phyloP scores from a whole-genome alignment of 805 yeast genomes.

The Nakazawaea laoshanensis region DNA sequence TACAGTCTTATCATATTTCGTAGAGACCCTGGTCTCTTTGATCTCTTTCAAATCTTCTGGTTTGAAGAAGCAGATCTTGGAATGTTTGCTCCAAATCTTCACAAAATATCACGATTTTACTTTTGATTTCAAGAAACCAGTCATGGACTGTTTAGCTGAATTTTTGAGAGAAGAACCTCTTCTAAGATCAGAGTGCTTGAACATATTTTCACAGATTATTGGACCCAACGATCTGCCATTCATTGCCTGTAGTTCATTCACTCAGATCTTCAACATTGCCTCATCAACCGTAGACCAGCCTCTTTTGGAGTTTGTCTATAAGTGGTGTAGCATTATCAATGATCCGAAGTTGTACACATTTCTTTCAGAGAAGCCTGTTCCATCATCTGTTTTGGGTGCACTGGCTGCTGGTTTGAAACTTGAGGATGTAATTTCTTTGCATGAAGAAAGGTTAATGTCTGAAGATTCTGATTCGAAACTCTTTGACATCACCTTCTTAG shows the following conservation, averaged over 20 bases:
- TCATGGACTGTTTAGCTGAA: not conserved
- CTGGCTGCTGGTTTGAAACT: conserved; percentile 18
- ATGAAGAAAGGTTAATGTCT: not conserved
- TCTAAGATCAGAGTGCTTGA: not conserved
- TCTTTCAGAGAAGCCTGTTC: not conserved
- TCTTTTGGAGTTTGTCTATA: not conserved
- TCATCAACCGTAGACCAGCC: no score
- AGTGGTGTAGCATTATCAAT: not conserved
- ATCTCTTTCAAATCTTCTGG: conserved; percentile 4
- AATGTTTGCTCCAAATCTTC: conserved; percentile 1
- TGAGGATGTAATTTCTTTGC: conserved; percentile 4
- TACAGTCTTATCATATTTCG: no score
- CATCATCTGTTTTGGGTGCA: conserved; percentile 20
- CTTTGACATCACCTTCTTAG: conserved; percentile 30
- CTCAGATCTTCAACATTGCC: no score
- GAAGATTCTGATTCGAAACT: conserved; percentile 1
- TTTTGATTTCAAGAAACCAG: not conserved
- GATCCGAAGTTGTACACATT: conserved; percentile 1
- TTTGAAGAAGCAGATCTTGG: conserved; percentile 1
- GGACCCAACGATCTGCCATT: no score
- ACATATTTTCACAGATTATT: no score
- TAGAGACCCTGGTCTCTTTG: conserved; percentile 1
- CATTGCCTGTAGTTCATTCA: no score
- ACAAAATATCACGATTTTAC: no score
- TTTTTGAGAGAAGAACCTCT: not conserved